Percentiles rank a stretch among this genome's conserved stretches.
Evolutionary conservation across 2,329 filamentous ascomycete species (phyloP).

Genomic region (Amphichorda felina): DNA sequence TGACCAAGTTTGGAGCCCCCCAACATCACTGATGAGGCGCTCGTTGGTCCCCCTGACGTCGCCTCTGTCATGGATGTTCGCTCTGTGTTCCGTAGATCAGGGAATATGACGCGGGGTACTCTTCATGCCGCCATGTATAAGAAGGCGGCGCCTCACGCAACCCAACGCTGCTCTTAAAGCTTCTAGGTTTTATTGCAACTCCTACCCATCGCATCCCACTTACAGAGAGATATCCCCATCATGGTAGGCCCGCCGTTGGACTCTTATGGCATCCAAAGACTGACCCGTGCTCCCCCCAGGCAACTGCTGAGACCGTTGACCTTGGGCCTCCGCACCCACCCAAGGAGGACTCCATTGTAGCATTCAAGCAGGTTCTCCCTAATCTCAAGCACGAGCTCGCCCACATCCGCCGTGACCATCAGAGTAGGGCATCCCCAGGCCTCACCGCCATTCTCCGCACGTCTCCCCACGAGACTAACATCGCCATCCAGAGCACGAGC

Average conservation of each 20-base stretch:
- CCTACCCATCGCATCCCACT: too few relatives aligned
- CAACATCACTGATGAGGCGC: neutral
- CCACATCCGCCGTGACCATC: constrained; percentile 31
- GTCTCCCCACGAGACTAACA: neutral
- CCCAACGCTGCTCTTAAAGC: too few relatives aligned
- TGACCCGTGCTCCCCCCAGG: constrained; percentile 16
- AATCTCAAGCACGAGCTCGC: constrained; percentile 40
- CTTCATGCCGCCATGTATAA: too few relatives aligned
- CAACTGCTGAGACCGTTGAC: constrained; percentile 39
- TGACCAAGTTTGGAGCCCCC: constrained; percentile 1
- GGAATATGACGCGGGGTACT: too few relatives aligned
- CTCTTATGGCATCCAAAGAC: too few relatives aligned
- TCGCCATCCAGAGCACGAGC: constrained; percentile 44
- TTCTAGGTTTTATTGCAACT: too few relatives aligned
- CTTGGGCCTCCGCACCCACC: constrained; percentile 34
- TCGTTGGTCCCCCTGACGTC: neutral
- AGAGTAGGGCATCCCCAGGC: constrained; percentile 20
- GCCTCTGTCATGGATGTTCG: neutral
- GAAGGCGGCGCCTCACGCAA: too few relatives aligned
- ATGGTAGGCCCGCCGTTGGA: too few relatives aligned
- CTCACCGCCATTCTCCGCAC: constrained; percentile 5
- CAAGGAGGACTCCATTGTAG: constrained; percentile 36
- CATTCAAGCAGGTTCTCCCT: constrained; percentile 33
- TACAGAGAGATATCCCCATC: too few relatives aligned
- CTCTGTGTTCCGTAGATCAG: too few relatives aligned